Base-by-base conservation (phyloP, 345 rosid genomes). In the Reutealis trisperma region DNA sequence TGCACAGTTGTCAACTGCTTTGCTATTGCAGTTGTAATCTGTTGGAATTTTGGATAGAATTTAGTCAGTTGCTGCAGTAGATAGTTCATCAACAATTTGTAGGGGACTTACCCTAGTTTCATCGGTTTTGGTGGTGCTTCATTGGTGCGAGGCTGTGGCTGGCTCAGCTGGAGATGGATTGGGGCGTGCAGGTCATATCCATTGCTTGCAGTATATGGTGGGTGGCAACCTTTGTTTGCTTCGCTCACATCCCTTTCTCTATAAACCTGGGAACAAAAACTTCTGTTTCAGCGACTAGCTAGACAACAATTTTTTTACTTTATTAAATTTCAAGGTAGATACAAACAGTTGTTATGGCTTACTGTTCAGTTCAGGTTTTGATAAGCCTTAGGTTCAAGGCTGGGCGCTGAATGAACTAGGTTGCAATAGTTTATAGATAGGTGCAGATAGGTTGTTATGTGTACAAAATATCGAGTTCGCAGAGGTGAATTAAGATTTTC, bases 151-250 rank as follows among this genome's bases (percentile, higher is more conserved):
- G 86, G 84, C 59, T 78, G 85, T 75, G 89, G 87, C 74, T 84
- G 91, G 79, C 89, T 84, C 81, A 88, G 74, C 61, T 88, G 86
- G 80, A 88, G 88, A 55, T 51, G 70, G 59, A 84, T 64, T 30
- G 88, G 82, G 54, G 83, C 75, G 30, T 71, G 84, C 58, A 78
- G 32, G 45, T 86, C 84, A 75, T 84, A 76, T 47, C 83, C 80
- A 41, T 78, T 80, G 70, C 74, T 73, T 74, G 76, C 65, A 63
- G 76, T 74, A 76, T 67, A 75, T 22, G 80, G 75, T 63, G 77
- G 67, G 44, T 63, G 34, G 61, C 78, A 70, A 47, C 74, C 71
- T 44, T 69, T 80, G 70, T 64, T 81, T 74, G 77, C 78, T 67
- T 63, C 81, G 27, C 51, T 65, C 61, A 63, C 74, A 71, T 80